Base-by-base conservation (phyloP, 345 rosid genomes). In the Turnera subulata region DNA sequence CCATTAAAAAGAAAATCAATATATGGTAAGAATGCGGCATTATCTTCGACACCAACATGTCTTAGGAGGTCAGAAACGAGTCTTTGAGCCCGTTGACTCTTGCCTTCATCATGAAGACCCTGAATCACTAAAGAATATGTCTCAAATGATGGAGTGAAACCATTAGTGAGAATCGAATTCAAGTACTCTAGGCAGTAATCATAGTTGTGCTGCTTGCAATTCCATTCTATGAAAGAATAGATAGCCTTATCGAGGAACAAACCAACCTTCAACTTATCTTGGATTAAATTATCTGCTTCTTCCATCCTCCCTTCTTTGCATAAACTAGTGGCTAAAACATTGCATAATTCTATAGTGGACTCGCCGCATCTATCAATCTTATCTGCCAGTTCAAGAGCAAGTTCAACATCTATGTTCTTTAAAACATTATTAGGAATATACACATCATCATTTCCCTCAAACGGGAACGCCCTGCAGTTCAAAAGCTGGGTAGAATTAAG, bases 141-240 rank as follows among this genome's bases (percentile, higher is more conserved):
- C 48, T 67, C 71, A 39, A 78, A 73, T 45, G 77, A 63, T 15
- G 83, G 81, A 38, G 63, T 43, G 50, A 61, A 78, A 39, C 86
- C 78, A 17, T 46, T 38, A 13, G 39, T 25, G 10, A 81, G 56
- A 43, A 73, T 61, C 46, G 52, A 42, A 1, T 57, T 44, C 62
- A 81, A 66, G 54, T 75, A 61, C 60, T 71, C 69, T 10, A 71
- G 18, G 64, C 76, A 68, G 22, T 63, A 20, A 6, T 29, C 65
- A 37, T 69, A 67, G 49, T 61, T 59, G 55, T 50, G 19, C 69
- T 51, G 57, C 61, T 20, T 63, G 61, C 79, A 78, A 12, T 70
- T 72, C 56, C 72, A 65, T 38, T 61, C 77, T 47, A 78, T 64
- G 52, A 81, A 39, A 19, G 52, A 61, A 62, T 57, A 57, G 40